These are phyloP conservation scores for Neltuma alba DNA, from an alignment of 306 rosid genomes.

Conservation along the genomic window DNA sequence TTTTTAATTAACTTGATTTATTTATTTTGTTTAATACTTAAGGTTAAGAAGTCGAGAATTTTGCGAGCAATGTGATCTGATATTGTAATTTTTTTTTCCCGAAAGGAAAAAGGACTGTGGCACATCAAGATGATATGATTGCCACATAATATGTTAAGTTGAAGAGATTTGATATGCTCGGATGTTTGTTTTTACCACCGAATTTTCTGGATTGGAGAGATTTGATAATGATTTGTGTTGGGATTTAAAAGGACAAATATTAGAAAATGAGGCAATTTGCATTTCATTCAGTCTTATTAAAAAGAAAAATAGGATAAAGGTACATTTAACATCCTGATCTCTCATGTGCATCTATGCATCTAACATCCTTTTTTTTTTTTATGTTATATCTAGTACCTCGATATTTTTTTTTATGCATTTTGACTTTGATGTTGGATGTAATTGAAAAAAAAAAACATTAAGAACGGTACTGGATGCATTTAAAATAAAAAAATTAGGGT, in stretches of 20 bases:
- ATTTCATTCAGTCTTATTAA: no score
- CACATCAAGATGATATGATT: background rate
- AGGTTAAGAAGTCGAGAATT: background rate
- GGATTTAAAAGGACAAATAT: background rate
- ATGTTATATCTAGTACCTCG: no score
- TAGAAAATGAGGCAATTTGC: background rate
- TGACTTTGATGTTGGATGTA: no score
- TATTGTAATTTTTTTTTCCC: no score
- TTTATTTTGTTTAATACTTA: background rate
- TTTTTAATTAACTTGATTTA: background rate
- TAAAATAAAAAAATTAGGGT: no score
- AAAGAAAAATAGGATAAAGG: no score
- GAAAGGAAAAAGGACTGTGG: background rate
- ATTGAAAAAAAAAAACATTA: no score
- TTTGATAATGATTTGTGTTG: constrained; percentile 23
- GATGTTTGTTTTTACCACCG: constrained; percentile 4
- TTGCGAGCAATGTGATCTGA: background rate
- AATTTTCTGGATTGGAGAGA: constrained; percentile 19
- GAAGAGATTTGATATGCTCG: background rate
- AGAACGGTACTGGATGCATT: no score
- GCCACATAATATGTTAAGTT: background rate
- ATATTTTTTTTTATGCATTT: no score
- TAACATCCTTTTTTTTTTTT: no score
- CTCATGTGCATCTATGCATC: no score
- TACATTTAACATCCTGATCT: no score